phyloP scores from a whole-genome alignment of 2,329 filamentous ascomycete genomes.

The Beauveria medogensis region DNA sequence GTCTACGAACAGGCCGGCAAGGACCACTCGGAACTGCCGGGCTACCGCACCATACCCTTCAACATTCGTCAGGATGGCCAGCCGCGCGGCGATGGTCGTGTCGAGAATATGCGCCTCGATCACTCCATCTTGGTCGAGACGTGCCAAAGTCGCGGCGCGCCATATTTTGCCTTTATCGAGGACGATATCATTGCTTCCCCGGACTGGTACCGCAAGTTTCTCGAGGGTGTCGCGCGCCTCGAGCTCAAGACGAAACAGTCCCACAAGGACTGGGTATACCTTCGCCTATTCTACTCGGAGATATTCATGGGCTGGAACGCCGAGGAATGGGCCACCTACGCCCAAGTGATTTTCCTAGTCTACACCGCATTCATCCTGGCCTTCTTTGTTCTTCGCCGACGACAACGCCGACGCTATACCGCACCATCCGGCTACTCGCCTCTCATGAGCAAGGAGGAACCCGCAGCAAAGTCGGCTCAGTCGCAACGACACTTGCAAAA shows the following conservation, averaged over 20 bases:
- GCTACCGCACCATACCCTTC: conserved; percentile 16
- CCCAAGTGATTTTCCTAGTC: conserved; percentile 18
- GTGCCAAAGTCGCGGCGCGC: conserved; percentile 21
- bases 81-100: conserved; percentile 20
- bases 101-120: conserved; percentile 27
- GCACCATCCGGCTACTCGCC: neutral
- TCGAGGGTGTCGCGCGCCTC: conserved; percentile 20
- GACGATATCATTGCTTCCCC: conserved; percentile 28
- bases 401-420: conserved; percentile 5
- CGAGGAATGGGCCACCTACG: conserved; percentile 25
- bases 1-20: conserved; percentile 19
- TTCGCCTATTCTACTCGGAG: conserved; percentile 32
- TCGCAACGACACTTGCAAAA: conserved; percentile 12
- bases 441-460: neutral
- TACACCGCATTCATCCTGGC: conserved; percentile 19
- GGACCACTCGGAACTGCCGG: conserved; percentile 10
- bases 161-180: conserved; percentile 30
- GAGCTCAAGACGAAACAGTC: conserved; percentile 17
- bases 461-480: conserved; percentile 6
- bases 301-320: conserved; percentile 30
- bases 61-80: conserved; percentile 17
- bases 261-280: conserved; percentile 26
- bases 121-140: conserved; percentile 26
- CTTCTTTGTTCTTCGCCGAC: conserved; percentile 13
- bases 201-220: conserved; percentile 26